Percentiles rank a stretch among this genome's conserved stretches.
Conservation (phyloP, 2,329 filamentous ascomycete genomes). For the Blumeria graminis region DNA sequence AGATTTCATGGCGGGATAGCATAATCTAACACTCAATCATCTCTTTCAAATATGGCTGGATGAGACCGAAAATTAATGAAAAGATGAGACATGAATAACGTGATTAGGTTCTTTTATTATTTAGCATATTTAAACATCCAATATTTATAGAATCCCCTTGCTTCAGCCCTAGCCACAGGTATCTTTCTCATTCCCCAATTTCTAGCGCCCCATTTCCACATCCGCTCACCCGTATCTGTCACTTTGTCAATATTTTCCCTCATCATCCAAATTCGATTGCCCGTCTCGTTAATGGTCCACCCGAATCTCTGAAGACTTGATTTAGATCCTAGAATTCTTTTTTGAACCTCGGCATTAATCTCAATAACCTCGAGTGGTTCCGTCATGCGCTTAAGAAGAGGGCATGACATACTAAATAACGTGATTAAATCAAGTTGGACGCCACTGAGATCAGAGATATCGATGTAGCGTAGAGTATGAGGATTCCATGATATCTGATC, state of each 20-base stretch:
- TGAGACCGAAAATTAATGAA: neutral
- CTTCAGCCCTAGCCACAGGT: constrained; percentile 28
- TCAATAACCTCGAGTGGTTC: constrained; percentile 56
- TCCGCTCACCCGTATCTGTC: constrained; percentile 29
- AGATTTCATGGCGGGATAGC: neutral
- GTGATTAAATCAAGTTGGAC: constrained; percentile 32
- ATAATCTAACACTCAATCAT: neutral
- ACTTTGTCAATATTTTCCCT: constrained; percentile 13
- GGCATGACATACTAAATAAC: constrained; percentile 24
- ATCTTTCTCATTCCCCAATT: constrained; percentile 65
- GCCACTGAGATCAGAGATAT: constrained; percentile 47
- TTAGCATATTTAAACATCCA: constrained; percentile 5
- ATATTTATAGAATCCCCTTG: constrained; percentile 19
- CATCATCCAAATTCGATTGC: constrained; percentile 42
- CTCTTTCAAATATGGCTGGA: neutral
- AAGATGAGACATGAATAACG: neutral
- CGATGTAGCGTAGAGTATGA: constrained; percentile 47
- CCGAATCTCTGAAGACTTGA: constrained; percentile 19
- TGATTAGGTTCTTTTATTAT: neutral
- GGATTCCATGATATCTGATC: constrained; percentile 23
- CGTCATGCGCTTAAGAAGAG: constrained; percentile 33
- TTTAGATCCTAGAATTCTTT: constrained; percentile 26
- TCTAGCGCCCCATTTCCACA: constrained; percentile 67
- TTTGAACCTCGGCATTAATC: constrained; percentile 42
- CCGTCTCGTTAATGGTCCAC: constrained; percentile 47